These are phyloP conservation scores for Circinella umbellata DNA, from an alignment of 371 early-diverging fungal genomes.

Conservation along the genomic window DNA sequence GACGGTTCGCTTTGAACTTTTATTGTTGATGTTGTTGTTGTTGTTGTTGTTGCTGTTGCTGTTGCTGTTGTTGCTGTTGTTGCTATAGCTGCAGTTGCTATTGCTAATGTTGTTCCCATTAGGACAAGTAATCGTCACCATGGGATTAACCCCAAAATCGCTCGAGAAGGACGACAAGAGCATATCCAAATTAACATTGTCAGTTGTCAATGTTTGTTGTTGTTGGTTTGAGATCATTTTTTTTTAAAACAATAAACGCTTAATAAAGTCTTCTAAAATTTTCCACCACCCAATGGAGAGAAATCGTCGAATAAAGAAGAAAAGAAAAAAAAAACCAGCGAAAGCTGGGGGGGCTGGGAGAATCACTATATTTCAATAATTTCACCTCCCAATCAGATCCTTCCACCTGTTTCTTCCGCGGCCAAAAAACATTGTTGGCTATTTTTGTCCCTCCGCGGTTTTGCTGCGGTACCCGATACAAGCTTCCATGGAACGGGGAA, in stretches of 20 bases:
- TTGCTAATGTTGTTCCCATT: slow-evolving; percentile 7
- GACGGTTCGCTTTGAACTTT: slow-evolving; percentile 5
- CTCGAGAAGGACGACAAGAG: slow-evolving; percentile 35
- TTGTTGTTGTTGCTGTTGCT: slow-evolving; percentile 16
- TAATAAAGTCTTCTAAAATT: slow-evolving; percentile 7
- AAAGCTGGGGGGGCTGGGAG: not conserved
- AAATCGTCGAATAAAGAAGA: slow-evolving; percentile 29
- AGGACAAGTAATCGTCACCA: slow-evolving; percentile 25
- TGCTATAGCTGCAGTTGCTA: slow-evolving; percentile 10
- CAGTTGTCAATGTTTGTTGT: slow-evolving; percentile 9
- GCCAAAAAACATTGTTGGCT: no score
- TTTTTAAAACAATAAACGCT: slow-evolving; percentile 16
- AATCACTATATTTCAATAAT: not conserved
- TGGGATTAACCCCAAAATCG: slow-evolving; percentile 36
- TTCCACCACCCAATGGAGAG: slow-evolving; percentile 57
- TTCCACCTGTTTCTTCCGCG: no score
- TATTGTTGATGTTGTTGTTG: slow-evolving; percentile 16
- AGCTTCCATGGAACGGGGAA: slow-evolving; percentile 5
- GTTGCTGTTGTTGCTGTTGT: slow-evolving; percentile 18
- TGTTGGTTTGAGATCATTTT: slow-evolving; percentile 9
- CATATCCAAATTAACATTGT: slow-evolving; percentile 22
- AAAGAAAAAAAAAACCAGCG: slow-evolving; percentile 22
- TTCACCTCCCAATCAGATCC: no score
- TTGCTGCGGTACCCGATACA: no score
- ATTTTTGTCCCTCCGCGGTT: no score